Evolutionary conservation across 306 rosid genomes (phyloP), one percentile per base, ranked within the genome.

Genomic region (Pachyrhizus erosus): DNA sequence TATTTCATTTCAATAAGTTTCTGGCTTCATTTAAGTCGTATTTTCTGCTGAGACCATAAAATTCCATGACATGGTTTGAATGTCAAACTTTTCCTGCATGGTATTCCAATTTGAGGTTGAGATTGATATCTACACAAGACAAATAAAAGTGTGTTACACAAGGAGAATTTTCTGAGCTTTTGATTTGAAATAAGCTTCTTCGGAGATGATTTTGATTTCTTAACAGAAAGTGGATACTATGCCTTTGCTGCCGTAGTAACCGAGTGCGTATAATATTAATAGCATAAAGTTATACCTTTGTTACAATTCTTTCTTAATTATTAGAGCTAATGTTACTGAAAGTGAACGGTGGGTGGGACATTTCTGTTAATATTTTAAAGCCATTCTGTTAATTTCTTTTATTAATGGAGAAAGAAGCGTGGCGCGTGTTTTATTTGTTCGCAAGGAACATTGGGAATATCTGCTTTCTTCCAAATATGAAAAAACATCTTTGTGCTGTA

Each of bases 381-480:
- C 17, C 31, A 21, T 54, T 40, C 2, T 14, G 70, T 43, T n/a
- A 9, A 77, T 5, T 17, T 10, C 3, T 78, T 64, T 43, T 13
- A 49, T 29, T 21, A 77, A 64, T 34, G 18, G 39, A 27, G 65
- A 55, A 71, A 78, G 61, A 75, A 40, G 62, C 58, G 68, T 20
- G 12, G 46, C 49, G 46, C 17, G 74, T 57, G 48, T 46, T 57
- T 84, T 29, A 65, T 65, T 65, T 72, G 75, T 80, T 52, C 51
- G 42, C 3, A 58, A 52, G 48, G 10, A 52, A 24, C 31, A 62
- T 40, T 64, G 2, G 20, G 73, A 51, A 73, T 71, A 72, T 48
- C 27, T 46, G 26, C 23, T 20, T 26, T 68, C 39, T 13, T 31
- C 49, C 64, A n/a, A 27, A 7, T 34, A 31, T 65, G 81, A 64